phyloP scores from a whole-genome alignment of 768 basidiomycete genomes.

The Lanmaoa rubissima region DNA sequence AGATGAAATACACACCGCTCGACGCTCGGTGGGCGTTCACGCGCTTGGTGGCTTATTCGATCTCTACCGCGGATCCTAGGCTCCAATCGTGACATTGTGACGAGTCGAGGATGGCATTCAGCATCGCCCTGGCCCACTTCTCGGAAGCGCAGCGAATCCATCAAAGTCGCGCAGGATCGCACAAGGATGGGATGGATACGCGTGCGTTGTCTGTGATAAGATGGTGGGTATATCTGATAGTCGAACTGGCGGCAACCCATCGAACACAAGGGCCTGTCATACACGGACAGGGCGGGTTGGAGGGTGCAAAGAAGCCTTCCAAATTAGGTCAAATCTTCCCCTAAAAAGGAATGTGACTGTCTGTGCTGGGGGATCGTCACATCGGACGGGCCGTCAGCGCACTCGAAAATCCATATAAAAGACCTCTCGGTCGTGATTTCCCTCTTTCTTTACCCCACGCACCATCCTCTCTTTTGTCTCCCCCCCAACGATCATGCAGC shows the following conservation, averaged over 20 bases:
- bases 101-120: constrained; percentile 19
- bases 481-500: constrained; percentile 25
- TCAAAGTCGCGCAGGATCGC: neutral
- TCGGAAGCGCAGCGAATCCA: neutral
- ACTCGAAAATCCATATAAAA: constrained; percentile 37
- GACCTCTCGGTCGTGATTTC: constrained; percentile 18
- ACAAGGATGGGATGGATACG: neutral
- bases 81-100: constrained; percentile 24
- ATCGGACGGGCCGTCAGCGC: constrained; percentile 20
- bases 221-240: constrained; percentile 24
- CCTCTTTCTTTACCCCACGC: constrained; percentile 41
- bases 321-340: constrained; percentile 29
- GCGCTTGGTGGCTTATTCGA: constrained; percentile 1
- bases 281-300: constrained; percentile 18
- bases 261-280: constrained; percentile 28
- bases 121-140: neutral
- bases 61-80: constrained; percentile 28
- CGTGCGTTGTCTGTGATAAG: constrained; percentile 5
- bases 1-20: neutral
- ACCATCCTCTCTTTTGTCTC: constrained; percentile 35
- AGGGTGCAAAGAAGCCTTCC: constrained; percentile 32
- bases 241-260: constrained; percentile 21
- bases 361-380: constrained; percentile 32
- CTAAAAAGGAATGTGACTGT: constrained; percentile 33
- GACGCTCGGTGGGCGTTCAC: neutral